Conservation (phyloP, 2,329 filamentous ascomycete genomes). For the Colletotrichum kahawae region DNA sequence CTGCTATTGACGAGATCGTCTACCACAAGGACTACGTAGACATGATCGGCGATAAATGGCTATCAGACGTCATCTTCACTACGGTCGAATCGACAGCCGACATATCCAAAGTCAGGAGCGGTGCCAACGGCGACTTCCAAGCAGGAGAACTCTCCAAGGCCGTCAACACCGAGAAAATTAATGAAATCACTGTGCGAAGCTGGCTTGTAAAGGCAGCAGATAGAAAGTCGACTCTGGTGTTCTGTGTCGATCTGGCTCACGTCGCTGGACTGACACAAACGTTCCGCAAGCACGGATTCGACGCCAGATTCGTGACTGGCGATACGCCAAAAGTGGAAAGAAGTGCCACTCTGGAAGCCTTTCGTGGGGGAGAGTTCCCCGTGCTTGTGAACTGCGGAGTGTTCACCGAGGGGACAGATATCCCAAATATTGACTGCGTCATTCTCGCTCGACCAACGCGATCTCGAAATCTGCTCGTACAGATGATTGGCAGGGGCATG, state of each 20-base stretch:
- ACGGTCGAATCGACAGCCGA: constrained; percentile 86
- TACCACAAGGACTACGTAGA: constrained; percentile 81
- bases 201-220: constrained; percentile 80
- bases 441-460: constrained; percentile 86
- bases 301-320: constrained; percentile 87
- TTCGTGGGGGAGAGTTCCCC: constrained; percentile 78
- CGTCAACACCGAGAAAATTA: constrained; percentile 82
- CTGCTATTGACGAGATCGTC: constrained; percentile 92
- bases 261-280: constrained; percentile 74
- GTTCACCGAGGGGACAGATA: constrained; percentile 97
- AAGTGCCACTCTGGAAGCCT: constrained; percentile 73
- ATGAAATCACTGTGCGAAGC: constrained; percentile 82
- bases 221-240: constrained; percentile 86
- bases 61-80: constrained; percentile 91
- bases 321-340: constrained; percentile 75
- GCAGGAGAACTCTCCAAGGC: constrained; percentile 76
- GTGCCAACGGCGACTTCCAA: constrained; percentile 78
- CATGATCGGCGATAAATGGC: constrained; percentile 86
- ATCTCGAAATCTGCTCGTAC: constrained; percentile 90
- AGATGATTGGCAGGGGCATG: constrained; percentile 98
- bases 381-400: constrained; percentile 95
- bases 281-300: constrained; percentile 79
- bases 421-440: constrained; percentile 95
- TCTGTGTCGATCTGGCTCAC: constrained; percentile 91
- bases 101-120: constrained; percentile 71